Evolutionary conservation across 176 grass and related monocot genomes (phyloP).

Genomic region (Aegilops speltoides): DNA sequence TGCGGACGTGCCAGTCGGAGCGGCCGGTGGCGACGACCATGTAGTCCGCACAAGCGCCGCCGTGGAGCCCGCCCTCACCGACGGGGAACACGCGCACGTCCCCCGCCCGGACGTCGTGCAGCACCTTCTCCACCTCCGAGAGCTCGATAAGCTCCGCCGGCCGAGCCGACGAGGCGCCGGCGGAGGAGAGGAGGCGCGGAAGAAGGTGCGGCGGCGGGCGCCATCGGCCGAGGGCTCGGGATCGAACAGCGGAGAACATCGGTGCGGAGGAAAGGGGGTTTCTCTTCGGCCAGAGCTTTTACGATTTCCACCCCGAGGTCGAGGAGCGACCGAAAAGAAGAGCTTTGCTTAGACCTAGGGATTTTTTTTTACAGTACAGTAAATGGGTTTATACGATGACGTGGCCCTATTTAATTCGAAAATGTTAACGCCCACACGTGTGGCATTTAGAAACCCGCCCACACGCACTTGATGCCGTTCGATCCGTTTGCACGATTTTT

Average conservation of each 20-base stretch:
- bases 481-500: too few species aligned
- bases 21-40: conserved; percentile 90
- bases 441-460: too few species aligned
- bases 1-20: conserved; percentile 90
- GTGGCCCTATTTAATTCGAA: too few species aligned
- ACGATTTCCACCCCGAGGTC: too few species aligned
- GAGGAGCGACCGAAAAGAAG: too few species aligned
- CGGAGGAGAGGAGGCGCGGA: conserved; percentile 13
- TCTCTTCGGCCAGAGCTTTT: not conserved
- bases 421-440: too few species aligned
- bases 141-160: conserved; percentile 50
- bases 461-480: too few species aligned
- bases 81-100: conserved; percentile 94
- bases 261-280: not conserved
- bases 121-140: conserved; percentile 86
- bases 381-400: too few species aligned
- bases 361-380: too few species aligned
- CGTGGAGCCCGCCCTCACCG: conserved; percentile 47
- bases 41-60: conserved; percentile 71
- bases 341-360: too few species aligned
- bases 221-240: conserved; percentile 24
- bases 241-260: conserved; percentile 56
- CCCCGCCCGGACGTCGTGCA: conserved; percentile 71
- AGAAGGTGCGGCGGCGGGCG: not conserved
- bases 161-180: not conserved